A percentile compares a stretch with the other conserved stretches of the same genome.
phyloP scores from a whole-genome alignment of 2,329 filamentous ascomycete genomes.

The Cytospora leucostoma region DNA sequence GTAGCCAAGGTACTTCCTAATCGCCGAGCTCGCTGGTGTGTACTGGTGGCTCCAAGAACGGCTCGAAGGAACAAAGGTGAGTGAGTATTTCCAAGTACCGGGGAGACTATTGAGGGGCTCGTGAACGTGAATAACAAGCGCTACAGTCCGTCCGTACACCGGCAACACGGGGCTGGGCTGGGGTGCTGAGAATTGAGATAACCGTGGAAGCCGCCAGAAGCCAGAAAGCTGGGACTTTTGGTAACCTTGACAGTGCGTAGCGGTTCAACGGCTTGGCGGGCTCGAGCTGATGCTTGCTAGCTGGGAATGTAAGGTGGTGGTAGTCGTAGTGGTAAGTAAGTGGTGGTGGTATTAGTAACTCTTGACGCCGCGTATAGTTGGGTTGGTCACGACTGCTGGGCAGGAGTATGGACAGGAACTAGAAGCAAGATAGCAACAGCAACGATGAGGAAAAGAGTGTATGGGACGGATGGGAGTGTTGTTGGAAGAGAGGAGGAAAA shows the following conservation, averaged over 20 bases:
- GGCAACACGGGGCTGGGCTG: neutral
- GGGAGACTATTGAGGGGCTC: constrained; percentile 14
- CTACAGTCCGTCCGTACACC: constrained; percentile 18
- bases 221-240: constrained; percentile 10
- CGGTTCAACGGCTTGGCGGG: constrained; percentile 15
- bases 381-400: constrained; percentile 22
- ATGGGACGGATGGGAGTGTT: constrained; percentile 2
- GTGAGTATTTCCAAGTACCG: neutral
- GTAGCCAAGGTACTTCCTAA: constrained; percentile 13
- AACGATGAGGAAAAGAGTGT: constrained; percentile 18
- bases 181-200: neutral
- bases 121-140: constrained; percentile 21
- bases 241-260: neutral
- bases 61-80: constrained; percentile 15
- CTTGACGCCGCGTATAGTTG: constrained; percentile 14
- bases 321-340: no score
- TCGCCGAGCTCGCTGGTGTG: constrained; percentile 9
- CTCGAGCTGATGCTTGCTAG: constrained; percentile 19
- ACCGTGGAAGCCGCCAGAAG: constrained; percentile 1
- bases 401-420: constrained; percentile 23
- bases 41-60: constrained; percentile 2
- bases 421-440: constrained; percentile 28
- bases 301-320: constrained; percentile 13
- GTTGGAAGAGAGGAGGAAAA: constrained; percentile 21
- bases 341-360: constrained; percentile 1